Conservation (phyloP, 495 filamentous ascomycete species). For the Halenospora varia region DNA sequence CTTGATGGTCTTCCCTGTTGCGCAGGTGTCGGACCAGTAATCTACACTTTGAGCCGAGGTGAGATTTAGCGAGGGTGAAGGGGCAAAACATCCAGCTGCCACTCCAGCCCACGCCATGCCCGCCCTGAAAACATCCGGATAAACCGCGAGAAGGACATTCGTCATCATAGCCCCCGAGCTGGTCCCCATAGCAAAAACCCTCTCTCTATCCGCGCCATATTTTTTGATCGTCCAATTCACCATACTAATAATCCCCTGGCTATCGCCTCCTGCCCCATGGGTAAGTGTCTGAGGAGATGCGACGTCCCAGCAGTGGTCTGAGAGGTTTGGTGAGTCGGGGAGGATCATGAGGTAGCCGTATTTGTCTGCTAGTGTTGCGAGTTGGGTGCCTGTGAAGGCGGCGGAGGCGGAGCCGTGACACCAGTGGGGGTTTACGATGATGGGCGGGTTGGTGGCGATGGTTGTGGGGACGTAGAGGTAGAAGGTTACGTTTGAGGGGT, state of each 20-base stretch:
- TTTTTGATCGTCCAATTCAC: slow-evolving; percentile 38
- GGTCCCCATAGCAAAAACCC: slow-evolving; percentile 45
- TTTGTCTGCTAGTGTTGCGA: slow-evolving; percentile 43
- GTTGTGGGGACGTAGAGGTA: slow-evolving; percentile 52
- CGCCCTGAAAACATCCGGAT: slow-evolving; percentile 39
- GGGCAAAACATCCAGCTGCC: slow-evolving; percentile 54
- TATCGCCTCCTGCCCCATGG: slow-evolving; percentile 55
- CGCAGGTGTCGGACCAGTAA: slow-evolving; percentile 40
- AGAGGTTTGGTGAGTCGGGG: slow-evolving; percentile 39
- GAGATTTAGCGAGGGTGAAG: no score
- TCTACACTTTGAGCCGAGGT: slow-evolving; percentile 30
- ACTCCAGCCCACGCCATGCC: slow-evolving; percentile 56
- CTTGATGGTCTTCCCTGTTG: slow-evolving; percentile 36
- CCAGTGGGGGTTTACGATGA: slow-evolving; percentile 56
- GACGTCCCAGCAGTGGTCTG: slow-evolving; percentile 58
- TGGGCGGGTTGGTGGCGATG: slow-evolving; percentile 44
- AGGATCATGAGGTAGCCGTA: slow-evolving; percentile 57
- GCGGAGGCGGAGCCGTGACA: slow-evolving; percentile 48
- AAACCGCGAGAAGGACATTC: slow-evolving; percentile 32
- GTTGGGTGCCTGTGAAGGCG: slow-evolving; percentile 45
- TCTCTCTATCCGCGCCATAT: slow-evolving; percentile 38
- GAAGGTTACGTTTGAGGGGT: slow-evolving; percentile 48
- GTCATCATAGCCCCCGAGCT: slow-evolving; percentile 52
- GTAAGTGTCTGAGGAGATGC: slow-evolving; percentile 47
- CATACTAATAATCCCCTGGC: slow-evolving; percentile 58